phyloP scores from a whole-genome alignment of 495 filamentous ascomycete species.

The Trichoderma gamsii region DNA sequence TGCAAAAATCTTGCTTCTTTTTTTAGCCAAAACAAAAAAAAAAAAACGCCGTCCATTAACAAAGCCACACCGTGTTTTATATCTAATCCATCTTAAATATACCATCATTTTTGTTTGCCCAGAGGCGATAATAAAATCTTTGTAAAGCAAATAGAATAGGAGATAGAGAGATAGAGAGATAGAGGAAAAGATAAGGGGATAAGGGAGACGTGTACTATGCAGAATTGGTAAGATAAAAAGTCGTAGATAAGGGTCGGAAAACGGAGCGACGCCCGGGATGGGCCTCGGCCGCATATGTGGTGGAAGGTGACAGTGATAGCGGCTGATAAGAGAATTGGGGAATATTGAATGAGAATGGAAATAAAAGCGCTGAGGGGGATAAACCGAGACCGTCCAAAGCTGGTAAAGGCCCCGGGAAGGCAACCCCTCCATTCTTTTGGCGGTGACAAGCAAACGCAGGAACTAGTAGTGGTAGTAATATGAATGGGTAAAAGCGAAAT shows the following conservation, averaged over 20 bases:
- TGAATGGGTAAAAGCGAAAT: too few relatives aligned
- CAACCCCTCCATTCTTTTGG: background rate
- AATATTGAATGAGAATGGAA: background rate
- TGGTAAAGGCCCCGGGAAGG: background rate
- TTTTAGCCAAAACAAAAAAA: background rate
- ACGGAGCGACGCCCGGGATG: background rate
- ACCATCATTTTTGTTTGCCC: background rate
- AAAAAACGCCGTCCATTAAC: background rate
- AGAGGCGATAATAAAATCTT: conserved; percentile 3
- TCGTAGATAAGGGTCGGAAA: background rate
- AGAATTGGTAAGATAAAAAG: background rate
- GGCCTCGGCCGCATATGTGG: background rate
- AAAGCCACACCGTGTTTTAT: background rate
- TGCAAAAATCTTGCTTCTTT: conserved; percentile 2
- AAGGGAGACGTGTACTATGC: too few relatives aligned
- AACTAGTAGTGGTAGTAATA: background rate
- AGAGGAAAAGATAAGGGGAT: background rate
- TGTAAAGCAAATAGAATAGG: background rate
- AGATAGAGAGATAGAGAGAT: background rate
- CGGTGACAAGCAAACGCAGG: background rate
- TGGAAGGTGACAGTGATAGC: background rate
- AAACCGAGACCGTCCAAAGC: background rate
- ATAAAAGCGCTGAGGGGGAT: background rate
- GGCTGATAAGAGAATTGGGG: conserved; percentile 7
- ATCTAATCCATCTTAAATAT: background rate